Evolutionary conservation across 176 grass and related monocot species (phyloP).

Genomic region (Raddia distichophylla): DNA sequence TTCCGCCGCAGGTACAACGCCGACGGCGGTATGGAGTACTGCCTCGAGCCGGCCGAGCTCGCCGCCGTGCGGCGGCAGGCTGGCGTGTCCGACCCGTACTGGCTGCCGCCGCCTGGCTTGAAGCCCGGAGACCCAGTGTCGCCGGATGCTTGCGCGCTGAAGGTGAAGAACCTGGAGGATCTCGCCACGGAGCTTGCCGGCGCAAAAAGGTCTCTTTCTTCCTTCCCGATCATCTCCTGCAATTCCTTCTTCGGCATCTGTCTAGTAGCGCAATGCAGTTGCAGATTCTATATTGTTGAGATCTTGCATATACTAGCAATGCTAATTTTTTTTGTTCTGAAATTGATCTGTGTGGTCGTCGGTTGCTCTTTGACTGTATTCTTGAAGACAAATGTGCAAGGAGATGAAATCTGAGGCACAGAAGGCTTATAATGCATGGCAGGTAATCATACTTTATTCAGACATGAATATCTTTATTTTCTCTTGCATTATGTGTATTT

Average conservation of each 20-base stretch:
- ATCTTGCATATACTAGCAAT: neutral
- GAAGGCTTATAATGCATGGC: slow-evolving; percentile 30
- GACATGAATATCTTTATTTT: neutral
- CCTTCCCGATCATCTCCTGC: too few species aligned
- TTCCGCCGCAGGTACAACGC: slow-evolving; percentile 61
- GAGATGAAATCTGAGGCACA: neutral
- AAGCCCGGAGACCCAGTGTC: slow-evolving; percentile 59
- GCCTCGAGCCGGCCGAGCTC: slow-evolving; percentile 74
- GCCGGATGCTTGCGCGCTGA: slow-evolving; percentile 8
- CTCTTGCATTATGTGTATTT: neutral
- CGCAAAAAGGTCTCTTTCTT: slow-evolving; percentile 39
- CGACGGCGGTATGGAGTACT: slow-evolving; percentile 71
- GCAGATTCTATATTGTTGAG: neutral
- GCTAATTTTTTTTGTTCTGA: neutral
- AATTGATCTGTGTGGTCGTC: neutral
- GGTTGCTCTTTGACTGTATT: slow-evolving; percentile 12
- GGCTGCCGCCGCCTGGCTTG: slow-evolving; percentile 69
- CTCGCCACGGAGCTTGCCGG: slow-evolving; percentile 31
- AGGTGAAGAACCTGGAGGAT: slow-evolving; percentile 42
- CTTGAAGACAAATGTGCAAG: slow-evolving; percentile 44
- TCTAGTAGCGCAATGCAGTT: neutral
- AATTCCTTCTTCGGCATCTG: neutral
- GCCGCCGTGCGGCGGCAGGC: slow-evolving; percentile 41
- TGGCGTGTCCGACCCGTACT: slow-evolving; percentile 58
- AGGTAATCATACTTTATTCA: slow-evolving; percentile 36